Evolutionary conservation across 164 flowering plant genomes (phyloP).

Genomic region (Chimonanthus salicifolius): DNA sequence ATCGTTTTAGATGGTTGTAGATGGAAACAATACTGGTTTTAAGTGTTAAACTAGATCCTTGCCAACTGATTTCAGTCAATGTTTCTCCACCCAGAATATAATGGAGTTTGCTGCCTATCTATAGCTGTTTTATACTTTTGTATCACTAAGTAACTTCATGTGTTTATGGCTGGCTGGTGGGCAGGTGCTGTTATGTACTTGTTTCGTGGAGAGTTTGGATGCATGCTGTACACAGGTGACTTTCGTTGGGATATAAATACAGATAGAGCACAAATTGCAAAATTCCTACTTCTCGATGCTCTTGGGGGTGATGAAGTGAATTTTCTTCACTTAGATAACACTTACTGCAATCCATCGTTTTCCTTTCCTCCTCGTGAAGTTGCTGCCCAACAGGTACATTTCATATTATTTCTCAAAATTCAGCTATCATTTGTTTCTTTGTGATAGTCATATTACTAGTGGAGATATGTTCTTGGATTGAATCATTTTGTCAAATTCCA

Average conservation of each 20-base stretch:
- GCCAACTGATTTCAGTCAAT: no score
- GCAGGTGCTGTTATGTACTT: slow-evolving; percentile 34
- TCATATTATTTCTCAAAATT: neutral
- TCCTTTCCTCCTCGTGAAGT: slow-evolving; percentile 66
- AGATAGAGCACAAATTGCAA: slow-evolving; percentile 34
- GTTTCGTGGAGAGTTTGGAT: slow-evolving; percentile 70
- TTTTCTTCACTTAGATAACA: slow-evolving; percentile 68
- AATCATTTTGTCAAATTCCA: no score
- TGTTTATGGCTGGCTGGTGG: slow-evolving; percentile 10
- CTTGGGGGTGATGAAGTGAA: slow-evolving; percentile 46
- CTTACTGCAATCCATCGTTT: slow-evolving; percentile 73
- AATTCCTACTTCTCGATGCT: slow-evolving; percentile 48
- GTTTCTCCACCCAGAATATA: no score
- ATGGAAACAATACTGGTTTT: no score
- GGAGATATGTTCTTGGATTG: no score
- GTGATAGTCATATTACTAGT: no score
- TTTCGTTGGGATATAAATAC: slow-evolving; percentile 40
- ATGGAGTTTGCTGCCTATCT: neutral
- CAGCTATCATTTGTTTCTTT: no score
- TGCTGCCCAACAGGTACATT: slow-evolving; percentile 63
- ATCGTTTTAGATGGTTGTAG: no score
- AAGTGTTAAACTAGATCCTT: no score
- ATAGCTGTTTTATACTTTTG: neutral
- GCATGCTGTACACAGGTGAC: slow-evolving; percentile 71
- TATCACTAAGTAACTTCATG: neutral